Evolutionary conservation across 2,329 filamentous ascomycete species (phyloP).

Genomic region (Neoscytalidium dimidiatum): DNA sequence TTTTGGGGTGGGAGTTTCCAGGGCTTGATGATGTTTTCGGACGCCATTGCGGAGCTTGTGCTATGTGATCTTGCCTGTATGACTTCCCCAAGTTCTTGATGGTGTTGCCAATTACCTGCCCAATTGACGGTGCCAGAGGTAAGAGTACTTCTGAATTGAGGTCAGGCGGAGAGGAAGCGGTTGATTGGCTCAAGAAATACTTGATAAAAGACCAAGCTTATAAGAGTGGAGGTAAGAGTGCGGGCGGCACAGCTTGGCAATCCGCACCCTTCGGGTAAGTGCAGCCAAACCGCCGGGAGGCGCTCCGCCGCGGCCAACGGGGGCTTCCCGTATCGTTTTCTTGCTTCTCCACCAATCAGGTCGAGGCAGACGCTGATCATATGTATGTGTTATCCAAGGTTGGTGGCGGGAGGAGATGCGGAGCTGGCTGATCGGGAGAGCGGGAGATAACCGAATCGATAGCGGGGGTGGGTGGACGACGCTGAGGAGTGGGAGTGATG

Average conservation of each 20-base stretch:
- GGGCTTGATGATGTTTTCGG: slow-evolving; percentile 20
- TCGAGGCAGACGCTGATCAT: background rate
- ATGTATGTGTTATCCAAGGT: background rate
- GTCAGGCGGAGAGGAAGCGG: background rate
- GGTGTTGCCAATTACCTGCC: no score
- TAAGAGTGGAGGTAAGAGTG: background rate
- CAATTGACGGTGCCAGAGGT: background rate
- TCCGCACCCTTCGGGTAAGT: background rate
- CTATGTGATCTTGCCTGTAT: background rate
- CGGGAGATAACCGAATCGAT: background rate
- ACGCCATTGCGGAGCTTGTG: background rate
- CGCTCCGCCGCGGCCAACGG: background rate
- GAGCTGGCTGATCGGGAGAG: background rate
- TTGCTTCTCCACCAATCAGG: background rate
- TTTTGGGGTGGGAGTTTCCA: slow-evolving; percentile 29
- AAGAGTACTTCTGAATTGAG: background rate
- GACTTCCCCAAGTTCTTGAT: background rate
- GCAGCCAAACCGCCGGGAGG: background rate
- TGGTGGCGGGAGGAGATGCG: background rate
- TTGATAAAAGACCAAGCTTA: background rate
- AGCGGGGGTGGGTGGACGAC: background rate
- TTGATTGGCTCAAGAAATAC: background rate
- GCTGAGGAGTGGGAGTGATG: background rate
- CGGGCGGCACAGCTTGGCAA: background rate
- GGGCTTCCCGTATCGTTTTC: background rate